Evolutionary conservation across 768 basidiomycete genomes (phyloP), one percentile per base, ranked within the genome.

Genomic region (Dictyophora rubrovolvata): DNA sequence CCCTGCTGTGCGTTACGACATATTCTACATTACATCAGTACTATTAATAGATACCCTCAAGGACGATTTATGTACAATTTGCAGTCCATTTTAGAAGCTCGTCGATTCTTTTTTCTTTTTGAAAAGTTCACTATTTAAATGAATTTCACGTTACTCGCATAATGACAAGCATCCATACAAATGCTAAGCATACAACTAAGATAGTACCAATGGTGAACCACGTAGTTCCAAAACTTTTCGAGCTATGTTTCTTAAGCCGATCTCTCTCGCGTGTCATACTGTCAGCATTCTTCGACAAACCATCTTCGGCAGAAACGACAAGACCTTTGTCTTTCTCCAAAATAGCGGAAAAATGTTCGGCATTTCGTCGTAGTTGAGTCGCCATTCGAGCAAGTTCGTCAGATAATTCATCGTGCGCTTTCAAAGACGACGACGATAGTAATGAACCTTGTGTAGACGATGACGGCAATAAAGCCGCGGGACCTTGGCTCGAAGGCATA

Each of bases 311-410:
- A 10, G 76, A 74, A 33, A 82, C 80, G 1, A 96, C 69, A 8
- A 93, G 77, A 0, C 75, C 74, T 64, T 87, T 82, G 69, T 97
- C 94, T 57, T 84, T 84, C 47, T 74, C 83, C 1, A 98, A 74
- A 11, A 83, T 75, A 4, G 77, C 75, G 5, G 86, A 79, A 68
- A 97, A 94, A 65, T 91, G 83, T 0, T 85, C 68, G 0, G 92
- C 85, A 63, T 95, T 95, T 21, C 81, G 77, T 65, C 88, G 89
- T 53, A 98, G 82, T 67, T 93, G 91, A 10, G 83, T 75, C 0
- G 92, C 91, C 94, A 98, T 97, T 58, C 82, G 70, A 0, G 83
- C 84, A 22, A 94, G 80, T 65, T 90, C 86, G 9, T 75, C 74
- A 0, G 87, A 79, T 51, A 94, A 80, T 21, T 88, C 81, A 54